These are phyloP conservation scores for Bruguiera sexangula DNA, from an alignment of 345 rosid species.

Conservation along the genomic window DNA sequence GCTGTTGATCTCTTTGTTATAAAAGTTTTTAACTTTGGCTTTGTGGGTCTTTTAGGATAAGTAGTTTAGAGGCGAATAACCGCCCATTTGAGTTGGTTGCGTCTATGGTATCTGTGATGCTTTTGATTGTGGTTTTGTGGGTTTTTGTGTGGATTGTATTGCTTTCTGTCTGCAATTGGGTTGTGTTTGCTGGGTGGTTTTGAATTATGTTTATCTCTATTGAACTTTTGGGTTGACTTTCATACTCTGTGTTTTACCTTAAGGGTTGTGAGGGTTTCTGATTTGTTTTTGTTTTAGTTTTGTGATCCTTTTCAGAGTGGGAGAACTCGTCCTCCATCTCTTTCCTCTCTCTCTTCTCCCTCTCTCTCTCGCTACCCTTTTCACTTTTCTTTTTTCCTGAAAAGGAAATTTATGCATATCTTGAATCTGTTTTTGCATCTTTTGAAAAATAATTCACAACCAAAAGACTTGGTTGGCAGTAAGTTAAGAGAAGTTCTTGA, in stretches of 20 bases:
- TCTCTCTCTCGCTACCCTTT: background rate
- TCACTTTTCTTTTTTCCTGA: background rate
- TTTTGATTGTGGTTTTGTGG: constrained; percentile 8
- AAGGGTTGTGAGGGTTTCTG: constrained; percentile 21
- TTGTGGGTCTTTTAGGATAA: background rate
- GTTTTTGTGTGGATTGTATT: constrained; percentile 3
- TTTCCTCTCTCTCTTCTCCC: background rate
- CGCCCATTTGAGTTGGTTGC: background rate
- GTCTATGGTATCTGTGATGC: constrained; percentile 1
- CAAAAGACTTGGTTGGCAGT: background rate
- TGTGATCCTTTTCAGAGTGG: background rate
- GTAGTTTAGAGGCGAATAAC: background rate
- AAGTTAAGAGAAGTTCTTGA: background rate
- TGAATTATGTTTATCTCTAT: constrained; percentile 2
- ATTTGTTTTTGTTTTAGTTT: constrained; percentile 3
- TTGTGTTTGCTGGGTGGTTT: background rate
- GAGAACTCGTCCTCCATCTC: background rate
- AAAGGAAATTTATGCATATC: no score
- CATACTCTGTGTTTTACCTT: constrained; percentile 8
- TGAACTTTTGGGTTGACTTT: constrained; percentile 36
- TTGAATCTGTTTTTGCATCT: background rate
- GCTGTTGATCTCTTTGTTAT: constrained; percentile 13
- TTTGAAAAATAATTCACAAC: background rate
- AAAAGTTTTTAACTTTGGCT: background rate
- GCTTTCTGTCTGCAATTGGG: constrained; percentile 20